A percentile compares a stretch with the other conserved stretches of the same genome.
Conservation (phyloP, 495 filamentous ascomycete genomes). For the Xylaria grammica region DNA sequence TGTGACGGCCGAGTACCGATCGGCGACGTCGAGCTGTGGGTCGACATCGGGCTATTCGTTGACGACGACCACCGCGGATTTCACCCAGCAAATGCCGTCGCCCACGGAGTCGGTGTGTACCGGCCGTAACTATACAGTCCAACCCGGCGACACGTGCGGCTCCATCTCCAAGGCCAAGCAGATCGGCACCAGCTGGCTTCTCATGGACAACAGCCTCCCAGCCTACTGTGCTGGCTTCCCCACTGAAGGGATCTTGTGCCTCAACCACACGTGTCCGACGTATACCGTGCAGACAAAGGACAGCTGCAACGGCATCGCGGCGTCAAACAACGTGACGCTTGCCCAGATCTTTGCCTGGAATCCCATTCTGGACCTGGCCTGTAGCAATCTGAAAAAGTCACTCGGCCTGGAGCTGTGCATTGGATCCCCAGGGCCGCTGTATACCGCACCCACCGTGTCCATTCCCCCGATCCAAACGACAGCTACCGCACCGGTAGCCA, state of each 20-base stretch:
- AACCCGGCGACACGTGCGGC: too few species aligned
- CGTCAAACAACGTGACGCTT: not conserved
- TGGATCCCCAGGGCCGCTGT: conserved; percentile 1
- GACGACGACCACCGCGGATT: too few species aligned
- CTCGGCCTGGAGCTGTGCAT: conserved; percentile 20
- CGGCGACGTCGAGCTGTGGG: too few species aligned
- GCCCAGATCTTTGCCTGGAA: not conserved
- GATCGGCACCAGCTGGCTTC: not conserved
- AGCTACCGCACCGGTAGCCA: conserved; percentile 14
- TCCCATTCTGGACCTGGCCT: not conserved
- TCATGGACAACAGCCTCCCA: not conserved
- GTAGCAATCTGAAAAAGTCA: not conserved
- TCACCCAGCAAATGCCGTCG: too few species aligned
- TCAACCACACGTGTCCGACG: not conserved
- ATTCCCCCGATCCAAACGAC: conserved; percentile 1
- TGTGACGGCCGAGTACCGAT: too few species aligned
- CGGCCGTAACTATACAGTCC: too few species aligned
- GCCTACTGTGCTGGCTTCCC: not conserved
- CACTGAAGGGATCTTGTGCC: not conserved
- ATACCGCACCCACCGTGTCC: not conserved
- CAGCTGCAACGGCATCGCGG: not conserved
- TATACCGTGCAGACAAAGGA: not conserved
- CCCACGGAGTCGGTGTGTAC: too few species aligned
- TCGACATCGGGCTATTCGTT: too few species aligned
- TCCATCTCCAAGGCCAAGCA: not conserved